Evolutionary conservation across 1,284 basidiomycete genomes (phyloP), one percentile per base, ranked within the genome.

Genomic region (Cronartium quercuum): DNA sequence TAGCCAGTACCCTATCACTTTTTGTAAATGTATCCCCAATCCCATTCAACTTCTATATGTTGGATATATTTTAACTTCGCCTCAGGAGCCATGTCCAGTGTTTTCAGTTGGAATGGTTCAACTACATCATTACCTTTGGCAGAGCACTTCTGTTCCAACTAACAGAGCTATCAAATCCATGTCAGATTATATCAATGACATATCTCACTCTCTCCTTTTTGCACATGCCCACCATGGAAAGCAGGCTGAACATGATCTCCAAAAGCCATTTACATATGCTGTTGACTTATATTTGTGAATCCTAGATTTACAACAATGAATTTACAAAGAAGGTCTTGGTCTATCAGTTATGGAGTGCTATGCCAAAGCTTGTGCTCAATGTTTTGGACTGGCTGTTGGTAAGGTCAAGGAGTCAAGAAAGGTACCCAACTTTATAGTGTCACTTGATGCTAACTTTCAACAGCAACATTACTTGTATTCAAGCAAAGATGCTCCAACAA

Each of bases 361-460:
- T 51, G 55, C 67, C 21, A 12, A 13, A 6, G 18, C 34, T 12
- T 61, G 51, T 18, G 29, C 47, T n/a, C 21, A 15, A 9, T 68
- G 67, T 61, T 68, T 68, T 68, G 67, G 67, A 6, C 55, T 57
- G 6, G 67, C 29, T 1, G 18, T 41, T 21, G 55, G 61, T 41
- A 21, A 60, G 21, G 40, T 35, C 18, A 37, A 41, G 40, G 13
- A 24, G n/a, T 24, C 65, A 6, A 24, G n/a, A 21, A 21, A 7
- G 10, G 51, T 13, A 13, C 5, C 57, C 15, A 38, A 68, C 44
- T 24, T 40, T 7, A 61, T 58, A 4, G 60, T 68, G 7, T 55
- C 47, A 10, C 40, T 68, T 51, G 67, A 68, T 42, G 38, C 55
- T 13, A 68, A 68, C 57, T 68, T 68, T n/a, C 67, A 68, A 60